Percentiles rank a stretch among this genome's conserved stretches.
These are phyloP conservation scores for Russula virescens DNA, from an alignment of 768 basidiomycete species.

Conservation along the genomic window DNA sequence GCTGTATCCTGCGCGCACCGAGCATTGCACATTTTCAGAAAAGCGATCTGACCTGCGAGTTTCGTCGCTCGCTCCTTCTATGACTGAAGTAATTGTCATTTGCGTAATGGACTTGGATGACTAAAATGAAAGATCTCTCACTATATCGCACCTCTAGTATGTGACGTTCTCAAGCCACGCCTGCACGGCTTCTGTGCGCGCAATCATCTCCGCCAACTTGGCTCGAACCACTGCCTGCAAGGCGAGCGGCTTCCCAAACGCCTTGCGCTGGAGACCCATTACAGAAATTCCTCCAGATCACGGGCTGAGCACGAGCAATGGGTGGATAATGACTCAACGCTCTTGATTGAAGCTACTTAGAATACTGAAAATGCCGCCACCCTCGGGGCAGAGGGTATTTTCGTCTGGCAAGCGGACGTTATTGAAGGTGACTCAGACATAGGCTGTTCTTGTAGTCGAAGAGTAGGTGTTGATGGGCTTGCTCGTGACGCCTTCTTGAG, in stretches of 20 bases:
- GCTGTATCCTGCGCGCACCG: slow-evolving; percentile 72
- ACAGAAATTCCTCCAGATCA: slow-evolving; percentile 78
- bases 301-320: slow-evolving; percentile 59
- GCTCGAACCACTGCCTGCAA: slow-evolving; percentile 84
- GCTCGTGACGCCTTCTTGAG: slow-evolving; percentile 77
- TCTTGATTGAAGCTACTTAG: slow-evolving; percentile 92
- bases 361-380: slow-evolving; percentile 64
- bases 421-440: slow-evolving; percentile 74
- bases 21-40: slow-evolving; percentile 76
- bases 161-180: slow-evolving; percentile 83
- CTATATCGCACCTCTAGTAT: slow-evolving; percentile 85
- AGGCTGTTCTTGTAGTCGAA: slow-evolving; percentile 77
- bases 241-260: slow-evolving; percentile 84
- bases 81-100: slow-evolving; percentile 33
- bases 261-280: slow-evolving; percentile 78
- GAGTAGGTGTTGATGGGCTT: slow-evolving; percentile 90
- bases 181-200: slow-evolving; percentile 73
- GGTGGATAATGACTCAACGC: slow-evolving; percentile 86
- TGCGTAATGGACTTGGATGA: too few species aligned
- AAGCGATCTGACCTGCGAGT: slow-evolving; percentile 76
- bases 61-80: slow-evolving; percentile 69
- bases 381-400: slow-evolving; percentile 79
- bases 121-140: slow-evolving; percentile 28
- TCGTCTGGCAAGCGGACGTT: slow-evolving; percentile 81
- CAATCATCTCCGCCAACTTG: slow-evolving; percentile 87